Conservation (phyloP, 805 yeast genomes). For the Kazachstania martiniae region DNA sequence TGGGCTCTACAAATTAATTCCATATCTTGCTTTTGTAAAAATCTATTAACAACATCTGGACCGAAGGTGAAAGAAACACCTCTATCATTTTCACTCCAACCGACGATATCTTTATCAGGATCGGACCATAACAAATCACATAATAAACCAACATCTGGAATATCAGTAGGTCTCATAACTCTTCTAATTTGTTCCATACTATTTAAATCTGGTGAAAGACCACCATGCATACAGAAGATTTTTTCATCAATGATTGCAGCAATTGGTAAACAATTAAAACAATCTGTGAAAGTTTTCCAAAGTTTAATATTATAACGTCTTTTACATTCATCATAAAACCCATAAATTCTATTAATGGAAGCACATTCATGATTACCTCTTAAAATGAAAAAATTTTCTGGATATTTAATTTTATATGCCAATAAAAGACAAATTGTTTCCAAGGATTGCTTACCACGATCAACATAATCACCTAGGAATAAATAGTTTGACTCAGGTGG, state of each 20-base stretch:
- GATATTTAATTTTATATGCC: constrained; percentile 95
- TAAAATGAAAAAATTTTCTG: constrained; percentile 91
- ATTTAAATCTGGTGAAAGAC: constrained; percentile 92
- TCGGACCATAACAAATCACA: constrained; percentile 98
- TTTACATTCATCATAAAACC: constrained; percentile 96
- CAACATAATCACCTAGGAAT: constrained; percentile 94
- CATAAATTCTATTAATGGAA: constrained; percentile 93
- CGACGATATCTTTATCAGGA: constrained; percentile 96
- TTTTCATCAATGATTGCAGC: constrained; percentile 98
- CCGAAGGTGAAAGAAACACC: constrained; percentile 99
- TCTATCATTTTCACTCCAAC: constrained; percentile 98
- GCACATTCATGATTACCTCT: constrained; percentile 99
- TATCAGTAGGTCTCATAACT: constrained; percentile 98
- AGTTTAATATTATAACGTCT: constrained; percentile 96
- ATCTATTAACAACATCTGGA: constrained; percentile 96
- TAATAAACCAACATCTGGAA: constrained; percentile 92
- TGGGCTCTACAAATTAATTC: constrained; percentile 97
- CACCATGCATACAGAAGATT: constrained; percentile 98
- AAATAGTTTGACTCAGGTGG: constrained; percentile 97
- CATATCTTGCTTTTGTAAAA: constrained; percentile 94
- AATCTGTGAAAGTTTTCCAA: constrained; percentile 98
- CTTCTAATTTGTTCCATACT: constrained; percentile 98
- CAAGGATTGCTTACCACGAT: constrained; percentile 94
- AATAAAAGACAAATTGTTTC: constrained; percentile 90
- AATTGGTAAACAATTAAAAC: constrained; percentile 96